Base-by-base conservation (phyloP, 306 rosid species). In the Prunus campanulata region DNA sequence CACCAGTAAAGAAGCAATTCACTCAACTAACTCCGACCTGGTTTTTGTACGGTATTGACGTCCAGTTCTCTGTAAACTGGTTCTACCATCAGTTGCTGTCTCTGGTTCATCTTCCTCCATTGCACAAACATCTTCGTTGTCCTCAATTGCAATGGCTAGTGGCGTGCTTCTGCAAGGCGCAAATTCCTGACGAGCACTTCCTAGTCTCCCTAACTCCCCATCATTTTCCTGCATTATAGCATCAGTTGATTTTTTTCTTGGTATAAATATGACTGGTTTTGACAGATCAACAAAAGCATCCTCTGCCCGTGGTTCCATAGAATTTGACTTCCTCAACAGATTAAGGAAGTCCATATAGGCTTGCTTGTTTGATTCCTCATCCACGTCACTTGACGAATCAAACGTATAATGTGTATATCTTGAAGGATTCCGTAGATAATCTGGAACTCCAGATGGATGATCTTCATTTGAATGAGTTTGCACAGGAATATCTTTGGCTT, bases 71-170 rank as follows among this genome's bases (percentile, higher is more conserved):
- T 81, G 96, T 0, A 70, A 80, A 74, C 83, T 76, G 80, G 79
- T 84, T 62, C 70, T 88, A 30, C 50, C 64, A 61, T 47, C 87
- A 42, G 46, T 86, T 48, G 25, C 52, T 19, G 54, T 78, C 66
- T 85, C 89, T 11, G 81, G 82, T 80, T 87, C 96, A 76, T 95
- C 97, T 86, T 91, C 99, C 57, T 95, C 99, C 97, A 95, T 95
- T 57, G 92, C 95, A 86, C 89, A 90, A 67, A 82, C 82, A 35
- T 80, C 84, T 74, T 84, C 91, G 20, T 74, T 32, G 3, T 83
- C 91, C 22, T 47, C 91, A 2, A 71, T 86, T 22, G 89, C 93
- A 55, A 92, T 84, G 74, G 86, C 32, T 11, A 83, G 79, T 14
- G 87, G 74, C 76, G 78, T 69, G 60, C 80, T 81, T 77, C 39